Conservation (phyloP, 2,329 filamentous ascomycete species). For the Fusarium bulbicola region DNA sequence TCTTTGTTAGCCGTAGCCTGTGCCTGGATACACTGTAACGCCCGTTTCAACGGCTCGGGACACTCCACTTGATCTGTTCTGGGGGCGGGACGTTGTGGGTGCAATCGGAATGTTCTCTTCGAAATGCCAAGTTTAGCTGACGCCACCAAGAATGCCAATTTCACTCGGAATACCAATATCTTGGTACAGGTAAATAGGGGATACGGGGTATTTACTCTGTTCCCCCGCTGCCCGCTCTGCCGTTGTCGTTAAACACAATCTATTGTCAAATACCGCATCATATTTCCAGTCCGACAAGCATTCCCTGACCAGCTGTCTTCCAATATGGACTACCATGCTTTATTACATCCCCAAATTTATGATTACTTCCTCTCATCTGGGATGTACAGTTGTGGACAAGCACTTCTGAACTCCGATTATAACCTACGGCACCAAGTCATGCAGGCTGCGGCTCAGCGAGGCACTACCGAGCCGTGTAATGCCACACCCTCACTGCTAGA, state of each 20-base stretch:
- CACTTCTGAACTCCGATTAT: background rate
- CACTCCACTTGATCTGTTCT: background rate
- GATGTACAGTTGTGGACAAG: background rate
- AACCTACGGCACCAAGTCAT: background rate
- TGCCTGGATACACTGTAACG: too few species aligned
- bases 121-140: background rate
- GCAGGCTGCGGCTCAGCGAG: background rate
- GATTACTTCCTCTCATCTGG: background rate
- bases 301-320: background rate
- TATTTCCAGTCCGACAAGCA: background rate
- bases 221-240: background rate
- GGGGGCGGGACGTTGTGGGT: background rate
- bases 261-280: background rate
- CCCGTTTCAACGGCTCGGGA: background rate
- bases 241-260: too few species aligned
- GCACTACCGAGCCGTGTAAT: background rate
- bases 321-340: background rate
- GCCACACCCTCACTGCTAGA: background rate
- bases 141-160: background rate
- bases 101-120: background rate
- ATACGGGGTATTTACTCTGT: background rate
- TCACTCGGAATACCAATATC: background rate
- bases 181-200: background rate
- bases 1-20: background rate
- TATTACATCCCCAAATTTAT: background rate